These are phyloP conservation scores for Stipa capillata DNA, from an alignment of 176 grass and related monocot species.

Conservation along the genomic window DNA sequence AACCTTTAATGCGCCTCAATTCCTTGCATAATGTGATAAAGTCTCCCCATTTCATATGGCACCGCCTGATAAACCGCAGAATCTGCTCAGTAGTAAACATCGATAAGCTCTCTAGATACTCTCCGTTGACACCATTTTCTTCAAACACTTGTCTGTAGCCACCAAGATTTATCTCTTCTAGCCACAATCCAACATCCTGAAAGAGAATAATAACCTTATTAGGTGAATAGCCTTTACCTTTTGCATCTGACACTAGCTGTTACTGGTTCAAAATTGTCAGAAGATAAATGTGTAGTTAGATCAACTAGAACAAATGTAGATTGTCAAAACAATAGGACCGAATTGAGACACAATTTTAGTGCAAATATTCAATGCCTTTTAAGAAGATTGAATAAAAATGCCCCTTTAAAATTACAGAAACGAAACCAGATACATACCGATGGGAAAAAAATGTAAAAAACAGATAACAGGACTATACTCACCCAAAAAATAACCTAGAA, in stretches of 20 bases:
- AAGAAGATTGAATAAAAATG: background rate
- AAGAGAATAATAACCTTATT: conserved; percentile 26
- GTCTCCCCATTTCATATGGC: conserved; percentile 99
- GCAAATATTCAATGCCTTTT: background rate
- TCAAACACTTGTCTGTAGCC: conserved; percentile 88
- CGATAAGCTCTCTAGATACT: conserved; percentile 85
- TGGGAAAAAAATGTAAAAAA: background rate
- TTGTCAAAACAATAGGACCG: background rate
- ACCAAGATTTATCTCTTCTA: conserved; percentile 99
- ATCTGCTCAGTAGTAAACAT: conserved; percentile 98
- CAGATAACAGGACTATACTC: background rate
- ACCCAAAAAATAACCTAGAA: background rate
- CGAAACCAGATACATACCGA: background rate
- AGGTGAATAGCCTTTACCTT: background rate
- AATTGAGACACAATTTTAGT: background rate
- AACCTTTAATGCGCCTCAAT: conserved; percentile 97
- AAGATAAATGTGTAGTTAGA: background rate
- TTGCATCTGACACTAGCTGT: background rate
- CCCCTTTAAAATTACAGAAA: background rate
- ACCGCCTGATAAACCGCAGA: conserved; percentile 93
- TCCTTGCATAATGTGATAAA: conserved; percentile 99
- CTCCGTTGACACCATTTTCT: conserved; percentile 92
- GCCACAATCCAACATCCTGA: conserved; percentile 96
- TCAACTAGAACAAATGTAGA: background rate
- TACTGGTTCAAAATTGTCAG: background rate